Evolutionary conservation across 768 basidiomycete species (phyloP), one percentile per base, ranked within the genome.

Genomic region (Mycena filopes): DNA sequence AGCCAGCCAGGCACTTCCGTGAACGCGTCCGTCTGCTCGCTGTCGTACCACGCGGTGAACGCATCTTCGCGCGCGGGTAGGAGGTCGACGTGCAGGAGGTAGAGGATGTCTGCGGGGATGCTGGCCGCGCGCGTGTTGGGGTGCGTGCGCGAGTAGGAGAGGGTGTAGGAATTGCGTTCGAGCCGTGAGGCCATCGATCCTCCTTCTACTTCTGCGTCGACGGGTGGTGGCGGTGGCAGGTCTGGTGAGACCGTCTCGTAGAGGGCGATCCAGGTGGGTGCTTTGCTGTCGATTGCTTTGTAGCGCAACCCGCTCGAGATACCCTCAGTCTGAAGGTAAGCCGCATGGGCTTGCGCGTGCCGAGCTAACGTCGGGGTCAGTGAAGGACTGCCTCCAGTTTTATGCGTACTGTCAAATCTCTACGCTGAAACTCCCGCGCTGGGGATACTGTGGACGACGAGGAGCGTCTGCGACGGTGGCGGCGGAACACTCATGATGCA

Each of bases 1-100:
- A 75, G 63, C 66, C 76, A 80, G n/a, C 79, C 78, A 29, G 74
- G 74, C 9, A 74, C 72, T 43, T 75, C 74, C 21, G 69, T 69
- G 38, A 77, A 29, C 55, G 72, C 36, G 12, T 29, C 56, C 23
- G 76, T 66, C 59, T 79, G 77, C 46, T 78, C 75, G 42, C 73
- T 73, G 13, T 60, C 64, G 64, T 78, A 80, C 74, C 76, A 80
- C 46, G 60, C 71, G 55, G 75, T 72, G 26, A 76, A 57, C 3
- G 77, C 77, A 10, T 67, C 68, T 42, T 77, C 76, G 18, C 36
- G 36, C 36, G 55, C 67, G 28, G 73, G 71, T 9, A 59, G 23
- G 23, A 67, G 53, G 28, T 49, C 46, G 10, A 67, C 21, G 21
- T 64, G 53, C n/a, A 68, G 66, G 16, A 74, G 66, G 10, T 76